These are phyloP conservation scores for Fragosphaeria purpurea DNA, from an alignment of 2,329 filamentous ascomycete genomes.

Conservation along the genomic window DNA sequence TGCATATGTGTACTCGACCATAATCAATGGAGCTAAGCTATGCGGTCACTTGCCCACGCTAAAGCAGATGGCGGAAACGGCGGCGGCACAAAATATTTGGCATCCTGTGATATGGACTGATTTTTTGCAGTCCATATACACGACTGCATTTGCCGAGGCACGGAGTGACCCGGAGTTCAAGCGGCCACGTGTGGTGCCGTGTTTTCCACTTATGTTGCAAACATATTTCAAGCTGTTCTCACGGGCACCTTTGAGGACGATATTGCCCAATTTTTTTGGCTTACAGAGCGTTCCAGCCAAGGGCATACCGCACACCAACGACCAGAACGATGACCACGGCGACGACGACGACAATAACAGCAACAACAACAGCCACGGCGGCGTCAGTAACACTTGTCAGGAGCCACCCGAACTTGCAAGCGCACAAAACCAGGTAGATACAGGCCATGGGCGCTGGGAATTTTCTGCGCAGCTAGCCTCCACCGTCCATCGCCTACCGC, in stretches of 20 bases:
- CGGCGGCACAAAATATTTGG: constrained; percentile 36
- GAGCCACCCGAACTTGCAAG: too few relatives aligned
- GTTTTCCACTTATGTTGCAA: constrained; percentile 38
- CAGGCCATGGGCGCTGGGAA: constrained; percentile 7
- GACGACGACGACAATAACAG: background rate
- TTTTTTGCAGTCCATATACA: constrained; percentile 41
- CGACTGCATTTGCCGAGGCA: constrained; percentile 32
- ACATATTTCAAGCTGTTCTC: constrained; percentile 40
- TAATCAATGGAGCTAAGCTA: constrained; percentile 61
- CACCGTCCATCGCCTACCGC: constrained; percentile 12
- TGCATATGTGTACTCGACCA: constrained; percentile 53
- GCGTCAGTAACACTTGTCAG: too few relatives aligned
- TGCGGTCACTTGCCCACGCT: constrained; percentile 44
- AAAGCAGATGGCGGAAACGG: constrained; percentile 42
- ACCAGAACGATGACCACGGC: background rate
- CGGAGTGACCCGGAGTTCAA: constrained; percentile 13
- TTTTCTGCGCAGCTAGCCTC: constrained; percentile 10
- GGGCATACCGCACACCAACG: too few relatives aligned
- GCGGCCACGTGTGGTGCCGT: constrained; percentile 24
- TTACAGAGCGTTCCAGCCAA: too few relatives aligned
- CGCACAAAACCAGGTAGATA: too few relatives aligned
- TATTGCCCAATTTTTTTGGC: constrained; percentile 16
- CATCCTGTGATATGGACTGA: constrained; percentile 40
- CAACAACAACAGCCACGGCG: background rate
- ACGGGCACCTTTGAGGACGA: constrained; percentile 32